Conservation (phyloP, 2,329 filamentous ascomycete species). For the Mollisiaceae sp. region DNA sequence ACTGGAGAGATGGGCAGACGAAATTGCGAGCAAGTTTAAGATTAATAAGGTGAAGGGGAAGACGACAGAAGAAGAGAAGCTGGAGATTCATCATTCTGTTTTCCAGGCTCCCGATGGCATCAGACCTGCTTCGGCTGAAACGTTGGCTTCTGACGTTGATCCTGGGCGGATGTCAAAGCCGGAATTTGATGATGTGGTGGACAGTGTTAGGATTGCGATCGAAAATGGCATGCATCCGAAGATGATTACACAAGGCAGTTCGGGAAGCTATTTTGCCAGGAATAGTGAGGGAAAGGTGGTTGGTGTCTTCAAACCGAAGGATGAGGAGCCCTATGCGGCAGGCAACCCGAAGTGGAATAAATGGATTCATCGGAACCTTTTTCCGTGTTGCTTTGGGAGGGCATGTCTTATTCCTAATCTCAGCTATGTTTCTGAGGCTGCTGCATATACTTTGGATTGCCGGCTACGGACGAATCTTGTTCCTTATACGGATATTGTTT, state of each 20-base stretch:
- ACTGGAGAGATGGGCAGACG: conserved; percentile 94
- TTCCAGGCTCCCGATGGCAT: conserved; percentile 93
- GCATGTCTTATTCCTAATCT: conserved; percentile 96
- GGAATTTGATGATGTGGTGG: conserved; percentile 87
- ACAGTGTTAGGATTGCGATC: conserved; percentile 89
- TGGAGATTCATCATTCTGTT: conserved; percentile 97
- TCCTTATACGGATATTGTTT: conserved; percentile 94
- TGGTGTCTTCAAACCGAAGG: conserved; percentile 98
- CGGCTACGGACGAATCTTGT: conserved; percentile 91
- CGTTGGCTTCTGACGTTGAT: conserved; percentile 64
- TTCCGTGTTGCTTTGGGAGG: conserved; percentile 95
- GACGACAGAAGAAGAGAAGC: conserved; percentile 77
- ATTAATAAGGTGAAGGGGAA: conserved; percentile 77
- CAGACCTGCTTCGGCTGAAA: conserved; percentile 77
- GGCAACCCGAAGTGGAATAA: conserved; percentile 99
- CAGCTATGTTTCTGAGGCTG: conserved; percentile 96
- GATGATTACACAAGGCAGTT: conserved; percentile 96
- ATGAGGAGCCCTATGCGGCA: conserved; percentile 96
- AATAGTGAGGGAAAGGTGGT: conserved; percentile 93
- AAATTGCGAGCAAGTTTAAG: conserved; percentile 97
- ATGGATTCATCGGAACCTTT: conserved; percentile 97
- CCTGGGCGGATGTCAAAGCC: conserved; percentile 74
- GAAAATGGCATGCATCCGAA: conserved; percentile 89
- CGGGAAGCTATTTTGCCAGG: conserved; percentile 95
- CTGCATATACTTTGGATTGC: conserved; percentile 91